phyloP scores from a whole-genome alignment of 1,284 basidiomycete genomes.

The Rhodofomes roseus region DNA sequence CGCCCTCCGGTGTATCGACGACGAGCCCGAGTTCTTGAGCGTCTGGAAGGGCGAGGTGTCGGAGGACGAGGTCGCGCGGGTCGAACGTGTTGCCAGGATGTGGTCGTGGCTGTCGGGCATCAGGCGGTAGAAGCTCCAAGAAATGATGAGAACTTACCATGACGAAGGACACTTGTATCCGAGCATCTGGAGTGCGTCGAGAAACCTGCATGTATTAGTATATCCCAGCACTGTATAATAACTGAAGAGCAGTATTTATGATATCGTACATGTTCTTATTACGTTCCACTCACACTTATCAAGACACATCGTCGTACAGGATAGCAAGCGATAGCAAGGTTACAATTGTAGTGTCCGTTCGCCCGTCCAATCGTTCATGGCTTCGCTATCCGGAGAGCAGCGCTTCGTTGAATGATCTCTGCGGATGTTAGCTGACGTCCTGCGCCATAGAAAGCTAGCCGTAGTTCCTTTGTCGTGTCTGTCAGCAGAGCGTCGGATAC shows the following conservation, averaged over 20 bases:
- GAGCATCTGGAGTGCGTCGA: conserved; percentile 5
- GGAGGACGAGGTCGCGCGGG: conserved; percentile 23
- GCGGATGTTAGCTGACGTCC: conserved; percentile 23
- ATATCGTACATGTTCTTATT: neutral
- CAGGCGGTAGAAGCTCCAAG: neutral
- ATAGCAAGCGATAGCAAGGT: neutral
- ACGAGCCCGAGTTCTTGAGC: conserved; percentile 22
- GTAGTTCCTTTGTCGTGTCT: conserved; percentile 20
- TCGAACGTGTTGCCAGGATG: conserved; percentile 22
- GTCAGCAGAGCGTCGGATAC: neutral
- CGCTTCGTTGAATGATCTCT: conserved; percentile 21
- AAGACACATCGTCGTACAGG: neutral
- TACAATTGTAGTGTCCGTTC: neutral
- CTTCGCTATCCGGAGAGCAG: conserved; percentile 9
- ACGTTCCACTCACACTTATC: neutral
- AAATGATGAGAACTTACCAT: neutral
- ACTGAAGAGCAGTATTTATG: neutral
- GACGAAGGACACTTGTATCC: neutral
- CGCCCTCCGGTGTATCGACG: conserved; percentile 24
- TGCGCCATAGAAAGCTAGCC: conserved; percentile 20
- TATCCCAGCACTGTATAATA: neutral
- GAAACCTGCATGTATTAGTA: neutral
- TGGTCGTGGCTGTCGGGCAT: conserved; percentile 22
- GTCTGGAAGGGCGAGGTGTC: conserved; percentile 30
- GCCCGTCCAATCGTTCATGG: neutral